Evolutionary conservation across 1,139 yeast genomes (phyloP), one percentile per base, ranked within the genome.

Genomic region (Kazachstania sp.): DNA sequence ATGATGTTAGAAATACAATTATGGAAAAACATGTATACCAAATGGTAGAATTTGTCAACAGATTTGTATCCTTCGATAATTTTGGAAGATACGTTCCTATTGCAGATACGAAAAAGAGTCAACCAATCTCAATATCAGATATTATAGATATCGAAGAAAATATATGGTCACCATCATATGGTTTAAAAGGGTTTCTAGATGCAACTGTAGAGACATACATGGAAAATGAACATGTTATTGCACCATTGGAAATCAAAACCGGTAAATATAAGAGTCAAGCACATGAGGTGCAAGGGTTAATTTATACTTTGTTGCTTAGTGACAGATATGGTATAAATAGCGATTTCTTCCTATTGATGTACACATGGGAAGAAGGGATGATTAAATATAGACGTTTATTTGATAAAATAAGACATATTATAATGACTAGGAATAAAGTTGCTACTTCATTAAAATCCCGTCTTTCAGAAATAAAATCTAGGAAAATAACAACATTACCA

Each of bases 171-270:
- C 96, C 97, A 0, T 75, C 78, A 60, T 88, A 76, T 69, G 99
- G 99, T 0, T 67, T 94, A n/a, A 81, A 86, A 54, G 99, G 99
- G 1, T 78, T 83, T 58, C 79, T 90, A 15, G 99, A 92, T 67
- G 96, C 83, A 1, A 86, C 96, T 0, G 74, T 88, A 1, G 85
- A 84, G 55, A 84, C 85, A 0, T 65, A 70, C 31, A 57, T 75
- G 5, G 47, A 57, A 48, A 49, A 56, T 38, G 49, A 51, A 3
- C 73, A 71, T 19, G 72, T 61, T 50, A 72, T 86, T 23, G 74
- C 81, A 1, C 97, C 97, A 0, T 69, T 94, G 68, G 99, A 92
- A 64, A 80, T 92, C 50, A 92, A 92, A 63, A 86, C 97, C 0
- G 96, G 97, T 0, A 71, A 69, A 45, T 68, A 73, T 37, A 78